phyloP scores from a whole-genome alignment of 108 stramenopile genomes.

The Cylindrotheca closterium region DNA sequence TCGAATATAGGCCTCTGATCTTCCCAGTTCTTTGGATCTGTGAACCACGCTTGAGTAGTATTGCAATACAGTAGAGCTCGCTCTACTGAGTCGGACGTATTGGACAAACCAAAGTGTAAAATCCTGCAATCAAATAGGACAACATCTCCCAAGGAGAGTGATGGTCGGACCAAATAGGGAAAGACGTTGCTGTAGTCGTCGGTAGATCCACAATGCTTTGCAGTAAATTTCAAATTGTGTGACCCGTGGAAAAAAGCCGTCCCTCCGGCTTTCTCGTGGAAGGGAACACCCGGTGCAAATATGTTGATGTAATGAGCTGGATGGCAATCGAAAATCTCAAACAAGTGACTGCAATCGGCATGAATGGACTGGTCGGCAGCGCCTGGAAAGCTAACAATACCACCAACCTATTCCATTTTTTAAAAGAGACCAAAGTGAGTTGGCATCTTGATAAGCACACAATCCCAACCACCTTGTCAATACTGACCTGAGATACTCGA shows the following conservation, averaged over 20 bases:
- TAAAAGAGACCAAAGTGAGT: too few relatives aligned
- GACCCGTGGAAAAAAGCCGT: conserved; percentile 81
- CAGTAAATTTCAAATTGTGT: conserved; percentile 65
- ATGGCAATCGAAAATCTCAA: conserved; percentile 59
- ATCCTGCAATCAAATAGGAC: conserved; percentile 84
- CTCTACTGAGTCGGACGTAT: conserved; percentile 48
- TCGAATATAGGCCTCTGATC: conserved; percentile 45
- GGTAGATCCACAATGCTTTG: conserved; percentile 33
- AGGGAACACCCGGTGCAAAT: conserved; percentile 58
- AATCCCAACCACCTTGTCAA: too few relatives aligned
- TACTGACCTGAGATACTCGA: conserved; percentile 66
- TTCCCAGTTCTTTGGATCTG: conserved; percentile 88
- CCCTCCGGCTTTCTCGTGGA: conserved; percentile 57
- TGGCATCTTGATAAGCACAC: too few relatives aligned
- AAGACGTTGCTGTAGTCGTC: conserved; percentile 11
- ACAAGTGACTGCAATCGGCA: conserved; percentile 88
- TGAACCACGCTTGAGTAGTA: conserved; percentile 78
- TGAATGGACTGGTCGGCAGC: conserved; percentile 84
- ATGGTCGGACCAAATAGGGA: conserved; percentile 64
- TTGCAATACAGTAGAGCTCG: conserved; percentile 83
- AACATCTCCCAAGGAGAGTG: conserved; percentile 73
- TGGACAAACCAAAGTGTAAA: conserved; percentile 86
- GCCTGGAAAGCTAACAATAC: conserved; percentile 80
- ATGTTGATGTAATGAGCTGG: conserved; percentile 87
- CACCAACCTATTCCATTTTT: too few relatives aligned